A percentile compares a stretch with the other conserved stretches of the same genome.
Conservation (phyloP, 164 flowering plant species). For the Tinospora cordifolia region DNA sequence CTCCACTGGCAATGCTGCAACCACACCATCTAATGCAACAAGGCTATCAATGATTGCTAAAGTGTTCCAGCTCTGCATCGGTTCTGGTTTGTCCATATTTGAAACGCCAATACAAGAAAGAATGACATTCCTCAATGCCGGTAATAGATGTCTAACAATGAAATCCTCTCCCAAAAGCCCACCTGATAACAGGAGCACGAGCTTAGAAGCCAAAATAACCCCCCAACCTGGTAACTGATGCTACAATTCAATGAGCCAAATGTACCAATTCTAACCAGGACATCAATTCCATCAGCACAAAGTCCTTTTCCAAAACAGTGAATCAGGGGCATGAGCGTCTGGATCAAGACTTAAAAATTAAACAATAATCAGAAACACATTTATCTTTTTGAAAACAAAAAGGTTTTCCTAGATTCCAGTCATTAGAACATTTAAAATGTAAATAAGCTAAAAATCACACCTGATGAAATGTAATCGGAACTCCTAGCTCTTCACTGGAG, state of each 20-base stretch:
- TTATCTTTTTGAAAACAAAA: neutral
- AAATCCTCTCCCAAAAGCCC: constrained; percentile 73
- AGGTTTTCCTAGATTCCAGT: neutral
- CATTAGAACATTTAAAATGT: constrained; percentile 9
- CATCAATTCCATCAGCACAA: constrained; percentile 83
- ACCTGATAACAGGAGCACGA: constrained; percentile 40
- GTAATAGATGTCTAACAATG: constrained; percentile 62
- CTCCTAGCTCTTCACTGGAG: constrained; percentile 92
- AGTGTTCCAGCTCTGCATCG: constrained; percentile 75
- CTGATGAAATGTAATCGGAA: constrained; percentile 87
- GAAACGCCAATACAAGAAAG: constrained; percentile 54
- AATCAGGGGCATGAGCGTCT: constrained; percentile 88
- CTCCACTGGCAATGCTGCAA: constrained; percentile 47
- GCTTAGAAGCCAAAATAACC: constrained; percentile 13
- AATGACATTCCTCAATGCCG: constrained; percentile 56
- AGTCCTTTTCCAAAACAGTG: constrained; percentile 91
- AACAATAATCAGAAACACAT: constrained; percentile 1
- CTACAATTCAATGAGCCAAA: constrained; percentile 18
- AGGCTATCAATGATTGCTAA: constrained; percentile 71
- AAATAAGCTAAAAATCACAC: constrained; percentile 27
- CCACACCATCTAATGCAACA: constrained; percentile 57
- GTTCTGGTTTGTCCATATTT: constrained; percentile 56
- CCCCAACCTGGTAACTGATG: constrained; percentile 11
- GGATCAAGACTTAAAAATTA: constrained; percentile 26
- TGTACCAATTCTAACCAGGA: constrained; percentile 89